Evolutionary conservation across 805 yeast genomes (phyloP).

Genomic region (Kurtzmaniella fragi): DNA sequence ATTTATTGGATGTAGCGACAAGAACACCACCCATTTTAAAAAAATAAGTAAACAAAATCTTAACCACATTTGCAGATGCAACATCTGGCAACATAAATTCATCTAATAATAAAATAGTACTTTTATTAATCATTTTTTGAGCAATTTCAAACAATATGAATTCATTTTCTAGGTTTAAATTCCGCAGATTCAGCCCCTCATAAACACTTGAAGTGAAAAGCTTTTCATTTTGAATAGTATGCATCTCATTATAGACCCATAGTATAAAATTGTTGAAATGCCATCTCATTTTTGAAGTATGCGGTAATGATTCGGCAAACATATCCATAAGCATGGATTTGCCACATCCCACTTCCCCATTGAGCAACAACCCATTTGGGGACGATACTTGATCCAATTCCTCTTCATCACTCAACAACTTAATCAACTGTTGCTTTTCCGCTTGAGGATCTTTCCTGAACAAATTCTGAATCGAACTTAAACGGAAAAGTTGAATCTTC

Average conservation of each 20-base stretch:
- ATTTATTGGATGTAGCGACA: constrained; percentile 67
- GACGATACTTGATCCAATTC: constrained; percentile 48
- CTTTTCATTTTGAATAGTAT: constrained; percentile 45
- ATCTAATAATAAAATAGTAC: constrained; percentile 59
- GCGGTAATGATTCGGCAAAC: constrained; percentile 62
- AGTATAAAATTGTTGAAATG: constrained; percentile 67
- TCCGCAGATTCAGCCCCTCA: constrained; percentile 14
- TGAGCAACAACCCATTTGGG: constrained; percentile 60
- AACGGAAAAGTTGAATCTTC: constrained; percentile 10
- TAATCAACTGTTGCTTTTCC: constrained; percentile 38
- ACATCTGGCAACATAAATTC: constrained; percentile 77
- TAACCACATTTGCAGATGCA: constrained; percentile 66
- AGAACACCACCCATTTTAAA: constrained; percentile 72
- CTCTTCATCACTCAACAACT: constrained; percentile 55
- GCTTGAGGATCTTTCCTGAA: constrained; percentile 27
- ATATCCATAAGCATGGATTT: constrained; percentile 71
- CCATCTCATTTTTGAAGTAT: constrained; percentile 60
- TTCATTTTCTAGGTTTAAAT: constrained; percentile 50
- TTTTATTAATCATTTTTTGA: constrained; percentile 51
- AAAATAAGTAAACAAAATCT: constrained; percentile 60
- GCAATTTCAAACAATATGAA: constrained; percentile 64
- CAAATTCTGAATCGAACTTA: constrained; percentile 14
- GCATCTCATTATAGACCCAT: constrained; percentile 63
- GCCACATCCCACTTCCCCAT: constrained; percentile 72
- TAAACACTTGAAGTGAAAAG: constrained; percentile 21